Base-by-base conservation (phyloP, 352 stramenopile genomes). In the Globisporangium iwayamae region DNA sequence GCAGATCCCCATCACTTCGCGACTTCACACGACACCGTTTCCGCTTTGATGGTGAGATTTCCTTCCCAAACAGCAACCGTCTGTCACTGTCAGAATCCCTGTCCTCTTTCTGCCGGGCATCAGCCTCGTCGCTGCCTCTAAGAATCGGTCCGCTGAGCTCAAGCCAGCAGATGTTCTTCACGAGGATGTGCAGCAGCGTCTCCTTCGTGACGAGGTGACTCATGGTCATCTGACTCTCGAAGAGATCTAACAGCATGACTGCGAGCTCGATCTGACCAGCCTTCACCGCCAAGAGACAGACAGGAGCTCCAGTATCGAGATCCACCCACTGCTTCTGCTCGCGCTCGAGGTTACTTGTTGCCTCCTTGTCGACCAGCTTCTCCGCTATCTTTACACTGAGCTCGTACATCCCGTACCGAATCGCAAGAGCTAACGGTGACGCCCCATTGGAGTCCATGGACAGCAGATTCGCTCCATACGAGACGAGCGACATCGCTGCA, bases 381-480 rank as follows among this genome's bases (percentile, higher is more conserved):
- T 47, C 14, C 11, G 58, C 45, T 45, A 82, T 64, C 28, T 67
- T 58, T 9, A 69, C 64, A 34, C 67, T 71, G 13, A 93, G 62
- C 25, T 66, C 64, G 38, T 90, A 93, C 67, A 93, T 74, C 13
- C 82, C 82, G 20, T 82, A 71, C 20, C 82, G 79, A 50, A 93
- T 65, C 13, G 79, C 77, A 34, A 90, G 73, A 7, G 71, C 73
- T 38, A 91, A 47, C 4, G 73, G 47, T 5, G 78, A 84, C 2
- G 75, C 65, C 1, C 71, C 74, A 3, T 75, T 64, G 1, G 65
- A 66, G 57, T 90, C 81, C n/a, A 79, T 45, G 9, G 63, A 55
- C 46, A 70, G 65, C n/a, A 85, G 60, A 39, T 81, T 65, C 3
- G 75, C 81, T 56, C 74, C 81, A 58, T 87, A 66, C 0, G 67